Base-by-base conservation (phyloP, 306 rosid genomes). In the Trifolium repens region DNA sequence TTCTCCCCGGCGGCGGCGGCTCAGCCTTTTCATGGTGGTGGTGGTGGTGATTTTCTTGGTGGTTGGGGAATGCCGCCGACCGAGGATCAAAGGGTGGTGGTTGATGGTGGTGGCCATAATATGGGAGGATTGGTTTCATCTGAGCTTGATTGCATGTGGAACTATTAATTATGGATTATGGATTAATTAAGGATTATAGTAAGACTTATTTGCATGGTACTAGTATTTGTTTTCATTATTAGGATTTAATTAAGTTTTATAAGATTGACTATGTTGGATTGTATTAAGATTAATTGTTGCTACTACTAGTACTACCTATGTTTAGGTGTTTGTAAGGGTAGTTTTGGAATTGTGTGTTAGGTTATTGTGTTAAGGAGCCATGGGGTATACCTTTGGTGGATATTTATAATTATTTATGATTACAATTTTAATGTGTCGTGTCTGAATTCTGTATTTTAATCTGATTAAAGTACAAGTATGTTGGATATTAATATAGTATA, bases 101-200 rank as follows among this genome's bases (percentile, higher is more conserved):
- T 40, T 1, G 84, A 80, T 1, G 72, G 65, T 34, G 86, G 76
- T 30, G 82, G 72, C 14, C 4, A 59, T 1, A 34, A 32, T 57
- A 32, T 80, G 76, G 58, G 74, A n/a, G 58, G 68, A 6, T 6
- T 89, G 46, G 89, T 80, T 11, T 59, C 88, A 16, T 55, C 92
- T 4, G 97, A 92, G 77, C 87, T 88, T 12, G 97, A 90, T 69
- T 89, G 93, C 87, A 87, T 92, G 98, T 96, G 99, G 99, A 81
- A 88, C 9, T 92, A 84, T 77, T 89, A 27, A 35, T 16, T 30
- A 39, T 9, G 11, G 5, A n/a, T 61, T 61, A 30, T 61, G 8
- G 57, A 50, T 50, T n/a, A 19, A 27, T 42, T 19, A 32, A 14
- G 7, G 2, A 32, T 61, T 15, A 58, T 42, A 8, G 16, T 58